Conservation (phyloP, 23 red algal genomes). For the Gracilaria caudata region DNA sequence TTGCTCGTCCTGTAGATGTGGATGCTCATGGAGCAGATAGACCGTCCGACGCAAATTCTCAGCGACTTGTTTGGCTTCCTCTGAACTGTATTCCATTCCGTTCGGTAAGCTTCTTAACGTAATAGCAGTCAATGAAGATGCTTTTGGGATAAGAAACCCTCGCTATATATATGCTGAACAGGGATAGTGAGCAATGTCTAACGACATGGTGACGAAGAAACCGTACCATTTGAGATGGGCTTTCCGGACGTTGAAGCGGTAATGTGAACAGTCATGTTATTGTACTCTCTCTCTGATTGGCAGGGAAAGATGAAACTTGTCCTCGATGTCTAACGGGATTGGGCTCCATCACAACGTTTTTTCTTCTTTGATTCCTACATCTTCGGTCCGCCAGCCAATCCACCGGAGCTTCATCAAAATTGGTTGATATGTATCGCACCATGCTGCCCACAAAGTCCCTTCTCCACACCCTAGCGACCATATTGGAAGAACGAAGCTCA, state of each 20-base stretch:
- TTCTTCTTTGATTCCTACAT: constrained; percentile 41
- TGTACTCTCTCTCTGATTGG: constrained; percentile 33
- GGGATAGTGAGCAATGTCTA: not conserved
- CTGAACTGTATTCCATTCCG: not conserved
- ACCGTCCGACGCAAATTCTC: constrained; percentile 5
- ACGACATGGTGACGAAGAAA: not conserved
- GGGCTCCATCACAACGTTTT: constrained; percentile 52
- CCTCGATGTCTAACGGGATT: constrained; percentile 65
- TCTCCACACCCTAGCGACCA: constrained; percentile 71
- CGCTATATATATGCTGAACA: not conserved
- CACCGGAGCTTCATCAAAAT: constrained; percentile 72
- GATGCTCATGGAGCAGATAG: not conserved
- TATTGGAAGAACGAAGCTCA: constrained; percentile 48
- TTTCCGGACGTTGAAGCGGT: not conserved
- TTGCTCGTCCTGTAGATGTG: not conserved
- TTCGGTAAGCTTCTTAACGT: not conserved
- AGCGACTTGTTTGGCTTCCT: constrained; percentile 1
- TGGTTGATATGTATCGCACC: constrained; percentile 15
- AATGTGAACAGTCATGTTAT: constrained; percentile 59
- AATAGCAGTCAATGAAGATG: not conserved
- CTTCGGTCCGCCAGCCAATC: constrained; percentile 74
- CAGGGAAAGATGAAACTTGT: constrained; percentile 39
- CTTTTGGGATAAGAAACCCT: not conserved
- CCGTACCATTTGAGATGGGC: not conserved
- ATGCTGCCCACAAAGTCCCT: constrained; percentile 27